These are phyloP conservation scores for Tinospora cordifolia DNA, from an alignment of 164 flowering plant species.

Conservation along the genomic window DNA sequence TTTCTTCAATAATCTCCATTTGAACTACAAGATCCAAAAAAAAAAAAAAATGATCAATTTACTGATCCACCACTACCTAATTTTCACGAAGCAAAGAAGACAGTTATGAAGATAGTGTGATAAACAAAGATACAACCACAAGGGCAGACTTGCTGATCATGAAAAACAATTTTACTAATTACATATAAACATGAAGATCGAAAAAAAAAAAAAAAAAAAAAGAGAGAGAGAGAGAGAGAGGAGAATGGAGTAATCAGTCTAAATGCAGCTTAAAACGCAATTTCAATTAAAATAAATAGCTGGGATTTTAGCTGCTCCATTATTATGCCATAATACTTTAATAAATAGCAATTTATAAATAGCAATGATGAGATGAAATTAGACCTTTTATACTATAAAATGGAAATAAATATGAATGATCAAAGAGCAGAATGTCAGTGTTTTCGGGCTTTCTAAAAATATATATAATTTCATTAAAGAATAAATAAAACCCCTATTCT, in stretches of 20 bases:
- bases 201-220: no score
- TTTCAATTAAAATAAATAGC: background rate
- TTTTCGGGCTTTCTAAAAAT: background rate
- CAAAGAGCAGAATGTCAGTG: background rate
- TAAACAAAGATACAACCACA: background rate
- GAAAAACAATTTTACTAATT: background rate
- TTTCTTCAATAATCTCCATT: slow-evolving; percentile 86
- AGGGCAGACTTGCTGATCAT: background rate
- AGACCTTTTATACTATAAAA: background rate
- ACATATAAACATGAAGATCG: no score
- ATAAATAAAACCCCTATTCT: background rate
- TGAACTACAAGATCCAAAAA: slow-evolving; percentile 46
- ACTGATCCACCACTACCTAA: background rate
- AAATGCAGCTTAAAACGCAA: no score
- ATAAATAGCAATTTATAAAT: background rate
- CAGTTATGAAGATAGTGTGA: background rate
- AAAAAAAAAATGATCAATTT: slow-evolving; percentile 2
- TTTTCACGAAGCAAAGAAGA: background rate
- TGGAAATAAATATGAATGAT: background rate
- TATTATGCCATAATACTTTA: background rate
- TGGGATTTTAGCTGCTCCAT: background rate
- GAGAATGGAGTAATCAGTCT: no score
- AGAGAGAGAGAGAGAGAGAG: no score
- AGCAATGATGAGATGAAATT: background rate
- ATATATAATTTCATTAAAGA: background rate